These are phyloP conservation scores for Furcasterigmium sp. DNA, from an alignment of 2,329 filamentous ascomycete genomes.

Conservation along the genomic window DNA sequence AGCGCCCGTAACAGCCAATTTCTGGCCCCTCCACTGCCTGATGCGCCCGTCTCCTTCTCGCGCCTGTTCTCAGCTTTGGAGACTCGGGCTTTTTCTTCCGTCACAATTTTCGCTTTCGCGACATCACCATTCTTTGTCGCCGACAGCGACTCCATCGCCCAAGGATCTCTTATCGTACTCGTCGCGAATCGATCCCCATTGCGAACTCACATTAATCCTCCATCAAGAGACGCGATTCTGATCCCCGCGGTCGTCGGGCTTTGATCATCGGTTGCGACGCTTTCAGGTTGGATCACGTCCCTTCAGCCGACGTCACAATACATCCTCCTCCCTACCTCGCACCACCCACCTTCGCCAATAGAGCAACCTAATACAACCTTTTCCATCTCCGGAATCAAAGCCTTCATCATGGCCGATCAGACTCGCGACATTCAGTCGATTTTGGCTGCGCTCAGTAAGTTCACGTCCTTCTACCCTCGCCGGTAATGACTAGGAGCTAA, in stretches of 20 bases:
- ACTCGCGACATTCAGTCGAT: conserved; percentile 40
- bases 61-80: not conserved
- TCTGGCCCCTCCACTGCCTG: no score
- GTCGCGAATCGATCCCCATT: not conserved
- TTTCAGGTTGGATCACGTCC: not conserved
- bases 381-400: no score
- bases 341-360: no score
- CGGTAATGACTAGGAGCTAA: not conserved
- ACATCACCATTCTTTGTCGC: not conserved
- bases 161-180: not conserved
- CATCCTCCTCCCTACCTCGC: not conserved
- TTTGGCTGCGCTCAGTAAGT: conserved; percentile 42
- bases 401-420: conserved; percentile 28
- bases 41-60: no score
- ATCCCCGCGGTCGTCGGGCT: no score
- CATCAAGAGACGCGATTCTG: not conserved
- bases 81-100: not conserved
- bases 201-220: no score
- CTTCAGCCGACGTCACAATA: not conserved
- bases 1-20: no score
- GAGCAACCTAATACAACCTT: not conserved
- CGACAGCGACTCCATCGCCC: not conserved
- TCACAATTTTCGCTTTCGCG: no score
- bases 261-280: no score
- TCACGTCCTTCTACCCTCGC: conserved; percentile 4